Percentiles rank a stretch among this genome's conserved stretches.
phyloP scores from a whole-genome alignment of 331 rosid genomes.

The Quercus phellos region DNA sequence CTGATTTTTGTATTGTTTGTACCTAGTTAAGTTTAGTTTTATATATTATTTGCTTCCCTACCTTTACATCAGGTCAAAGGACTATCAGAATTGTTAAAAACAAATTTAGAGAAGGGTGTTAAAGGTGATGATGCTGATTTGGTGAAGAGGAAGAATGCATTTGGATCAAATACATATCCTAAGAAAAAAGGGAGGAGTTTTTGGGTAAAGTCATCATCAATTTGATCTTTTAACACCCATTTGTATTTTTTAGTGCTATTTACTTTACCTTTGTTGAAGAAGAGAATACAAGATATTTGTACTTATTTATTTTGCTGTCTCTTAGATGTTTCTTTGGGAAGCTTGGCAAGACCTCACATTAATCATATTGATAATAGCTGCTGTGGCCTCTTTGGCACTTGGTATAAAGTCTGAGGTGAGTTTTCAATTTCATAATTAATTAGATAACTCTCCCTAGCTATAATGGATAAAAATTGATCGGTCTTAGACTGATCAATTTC shows the following conservation, averaged over 20 bases:
- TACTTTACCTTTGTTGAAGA: not conserved
- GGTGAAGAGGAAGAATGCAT: slow-evolving; percentile 57
- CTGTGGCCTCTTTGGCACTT: slow-evolving; percentile 85
- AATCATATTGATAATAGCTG: slow-evolving; percentile 93
- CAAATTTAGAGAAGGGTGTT: slow-evolving; percentile 77
- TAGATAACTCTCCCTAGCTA: not conserved
- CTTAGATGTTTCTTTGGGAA: slow-evolving; percentile 95
- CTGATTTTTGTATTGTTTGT: not conserved
- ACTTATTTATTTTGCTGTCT: slow-evolving; percentile 10
- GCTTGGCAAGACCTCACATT: slow-evolving; percentile 99
- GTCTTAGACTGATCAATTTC: not conserved
- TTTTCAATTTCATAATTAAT: too few species aligned
- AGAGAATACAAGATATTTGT: not conserved
- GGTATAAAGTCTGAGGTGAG: slow-evolving; percentile 98
- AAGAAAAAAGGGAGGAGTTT: slow-evolving; percentile 79
- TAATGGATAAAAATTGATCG: not conserved
- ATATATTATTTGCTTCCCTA: slow-evolving; percentile 8
- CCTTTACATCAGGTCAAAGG: slow-evolving; percentile 64
- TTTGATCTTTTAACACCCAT: slow-evolving; percentile 5
- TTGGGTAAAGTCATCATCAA: slow-evolving; percentile 39
- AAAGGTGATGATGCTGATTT: slow-evolving; percentile 72
- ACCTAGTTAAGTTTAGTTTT: not conserved
- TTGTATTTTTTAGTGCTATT: not conserved
- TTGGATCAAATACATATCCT: slow-evolving; percentile 90
- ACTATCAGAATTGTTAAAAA: slow-evolving; percentile 53